phyloP scores from a whole-genome alignment of 2,329 filamentous ascomycete genomes.

The Rhynchosporium graminicola region DNA sequence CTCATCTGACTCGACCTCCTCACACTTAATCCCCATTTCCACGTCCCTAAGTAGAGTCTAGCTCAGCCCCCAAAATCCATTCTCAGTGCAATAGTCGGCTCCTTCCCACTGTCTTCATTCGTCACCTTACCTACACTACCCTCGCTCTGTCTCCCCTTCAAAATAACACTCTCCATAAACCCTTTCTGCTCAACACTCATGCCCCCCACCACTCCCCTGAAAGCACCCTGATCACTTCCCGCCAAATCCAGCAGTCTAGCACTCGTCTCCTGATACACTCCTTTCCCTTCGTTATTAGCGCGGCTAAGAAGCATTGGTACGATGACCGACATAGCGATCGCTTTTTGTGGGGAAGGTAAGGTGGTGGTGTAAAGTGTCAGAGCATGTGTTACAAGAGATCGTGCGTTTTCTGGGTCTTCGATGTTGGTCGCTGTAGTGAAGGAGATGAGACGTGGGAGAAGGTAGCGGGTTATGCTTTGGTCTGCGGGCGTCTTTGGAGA shows the following conservation, averaged over 20 bases:
- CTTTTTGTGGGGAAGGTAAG: conserved; percentile 48
- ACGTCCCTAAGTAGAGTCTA: too few relatives aligned
- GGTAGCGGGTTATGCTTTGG: conserved; percentile 70
- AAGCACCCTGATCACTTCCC: conserved; percentile 69
- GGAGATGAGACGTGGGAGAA: conserved; percentile 72
- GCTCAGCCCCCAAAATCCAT: conserved; percentile 73
- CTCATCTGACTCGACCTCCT: too few relatives aligned
- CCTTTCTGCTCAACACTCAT: conserved; percentile 70
- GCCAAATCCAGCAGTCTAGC: conserved; percentile 78
- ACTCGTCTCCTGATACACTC: conserved; percentile 70
- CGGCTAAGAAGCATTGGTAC: conserved; percentile 75
- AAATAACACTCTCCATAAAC: conserved; percentile 81
- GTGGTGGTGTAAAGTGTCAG: conserved; percentile 69
- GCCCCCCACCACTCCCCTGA: conserved; percentile 70
- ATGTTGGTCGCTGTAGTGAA: conserved; percentile 71
- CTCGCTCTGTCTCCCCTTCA: conserved; percentile 55
- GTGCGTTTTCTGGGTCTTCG: conserved; percentile 78
- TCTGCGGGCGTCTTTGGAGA: conserved; percentile 63
- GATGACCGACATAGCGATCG: conserved; percentile 71
- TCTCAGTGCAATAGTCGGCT: conserved; percentile 88
- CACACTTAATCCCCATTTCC: too few relatives aligned
- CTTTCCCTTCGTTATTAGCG: conserved; percentile 63
- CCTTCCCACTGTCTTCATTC: conserved; percentile 50
- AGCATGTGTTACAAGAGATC: conserved; percentile 69
- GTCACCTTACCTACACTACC: conserved; percentile 42